Evolutionary conservation across 192 early-diverging fungal species (phyloP), one percentile per base, ranked within the genome.

Genomic region (Backusella luteola): DNA sequence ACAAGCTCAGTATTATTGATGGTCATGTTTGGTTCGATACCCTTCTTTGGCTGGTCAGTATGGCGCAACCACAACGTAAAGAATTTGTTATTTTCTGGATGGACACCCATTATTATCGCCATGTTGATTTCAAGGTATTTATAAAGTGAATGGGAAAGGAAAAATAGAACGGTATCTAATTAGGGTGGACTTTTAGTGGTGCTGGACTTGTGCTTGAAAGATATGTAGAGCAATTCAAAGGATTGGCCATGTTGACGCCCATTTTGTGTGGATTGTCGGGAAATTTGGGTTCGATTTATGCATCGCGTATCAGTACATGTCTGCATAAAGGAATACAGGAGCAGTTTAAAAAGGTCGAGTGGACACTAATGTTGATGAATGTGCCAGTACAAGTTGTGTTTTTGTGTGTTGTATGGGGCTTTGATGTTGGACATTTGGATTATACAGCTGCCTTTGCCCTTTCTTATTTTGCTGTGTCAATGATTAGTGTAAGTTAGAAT

Each of bases 241-340:
- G 90, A 6, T 79, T 93, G 26, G 92, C 92, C 14, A 71, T 93
- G 71, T 76, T 93, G 34, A 86, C 90, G 8, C 92, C 92, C 12
- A 88, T 93, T 6, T 73, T 93, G 66, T 90, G 90, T 73, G 92
- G 84, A 17, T 35, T 94, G 14, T 85, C 88, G 29, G 94, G 94
- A 34, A 95, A 95, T 73, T 84, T 95, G n/a, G 92, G 89, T 29
- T 92, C 94, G 6, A 91, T 95, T 17, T 94, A 91, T 69, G 91
- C 91, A 0, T 92, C 91, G 35, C 85, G 94, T 9, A 89, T 95
- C 35, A 93, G 91, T 7, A 94, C 94, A 7, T 86, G 89, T 21
- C 80, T 95, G 34, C 94, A 95, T 66, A 77, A 82, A 8, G 86
- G 81, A 34, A 74, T 73, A 29, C 78, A 79, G 56, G 84, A 87